These are phyloP conservation scores for Hippophae tibetana DNA, from an alignment of 306 rosid species.

Conservation along the genomic window DNA sequence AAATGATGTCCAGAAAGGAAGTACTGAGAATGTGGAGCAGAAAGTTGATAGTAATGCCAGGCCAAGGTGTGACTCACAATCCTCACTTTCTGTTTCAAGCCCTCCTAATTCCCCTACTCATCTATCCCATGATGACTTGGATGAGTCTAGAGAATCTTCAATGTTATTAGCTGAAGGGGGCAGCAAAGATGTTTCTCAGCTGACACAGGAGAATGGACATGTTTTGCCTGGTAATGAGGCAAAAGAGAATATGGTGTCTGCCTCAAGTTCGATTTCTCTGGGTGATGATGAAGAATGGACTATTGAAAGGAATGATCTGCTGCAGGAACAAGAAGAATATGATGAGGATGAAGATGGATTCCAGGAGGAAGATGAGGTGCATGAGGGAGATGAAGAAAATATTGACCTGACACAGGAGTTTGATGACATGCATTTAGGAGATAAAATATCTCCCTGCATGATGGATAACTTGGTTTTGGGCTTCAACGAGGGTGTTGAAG, in stretches of 20 bases:
- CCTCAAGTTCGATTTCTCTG: conserved; percentile 35
- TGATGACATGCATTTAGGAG: conserved; percentile 60
- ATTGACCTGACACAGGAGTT: conserved; percentile 44
- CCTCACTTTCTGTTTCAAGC: conserved; percentile 92
- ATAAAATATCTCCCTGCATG: conserved; percentile 58
- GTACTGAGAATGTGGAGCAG: conserved; percentile 37
- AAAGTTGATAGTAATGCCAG: conserved; percentile 33
- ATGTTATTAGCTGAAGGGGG: conserved; percentile 40
- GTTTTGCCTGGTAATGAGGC: conserved; percentile 27
- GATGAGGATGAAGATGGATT: conserved; percentile 92
- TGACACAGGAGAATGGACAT: conserved; percentile 41
- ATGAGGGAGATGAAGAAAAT: conserved; percentile 65
- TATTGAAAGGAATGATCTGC: conserved; percentile 54
- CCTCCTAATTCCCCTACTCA: conserved; percentile 91
- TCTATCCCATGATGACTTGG: conserved; percentile 86
- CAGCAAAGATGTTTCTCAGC: conserved; percentile 25
- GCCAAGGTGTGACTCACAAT: conserved; percentile 80
- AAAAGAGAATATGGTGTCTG: conserved; percentile 32
- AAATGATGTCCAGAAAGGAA: conserved; percentile 37
- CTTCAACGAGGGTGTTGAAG: conserved; percentile 93
- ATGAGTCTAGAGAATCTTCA: conserved; percentile 65
- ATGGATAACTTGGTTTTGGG: conserved; percentile 79
- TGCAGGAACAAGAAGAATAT: conserved; percentile 94
- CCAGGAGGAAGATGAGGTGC: conserved; percentile 88
- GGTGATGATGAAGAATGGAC: conserved; percentile 94